Evolutionary conservation across 2,329 filamentous ascomycete species (phyloP).

Genomic region (Harringtonia aguacate): DNA sequence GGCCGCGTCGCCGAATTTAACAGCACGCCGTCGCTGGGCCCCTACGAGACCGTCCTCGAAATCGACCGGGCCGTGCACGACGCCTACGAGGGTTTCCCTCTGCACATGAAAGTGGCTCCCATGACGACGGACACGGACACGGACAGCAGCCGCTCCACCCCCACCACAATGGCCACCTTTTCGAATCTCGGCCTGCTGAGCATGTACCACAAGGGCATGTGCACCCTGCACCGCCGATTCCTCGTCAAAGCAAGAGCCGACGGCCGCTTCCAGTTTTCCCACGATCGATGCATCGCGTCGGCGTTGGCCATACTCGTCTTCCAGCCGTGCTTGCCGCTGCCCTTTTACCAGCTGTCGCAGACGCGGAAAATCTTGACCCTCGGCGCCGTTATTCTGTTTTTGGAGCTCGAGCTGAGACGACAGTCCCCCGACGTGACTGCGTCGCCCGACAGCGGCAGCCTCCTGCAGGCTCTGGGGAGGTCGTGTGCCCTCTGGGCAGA

Average conservation of each 20-base stretch:
- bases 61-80: not conserved
- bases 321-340: not conserved
- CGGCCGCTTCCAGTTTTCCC: not conserved
- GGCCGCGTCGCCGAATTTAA: not conserved
- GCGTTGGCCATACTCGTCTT: not conserved
- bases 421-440: not conserved
- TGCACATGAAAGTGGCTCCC: not conserved
- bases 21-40: not conserved
- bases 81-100: not conserved
- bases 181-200: not conserved
- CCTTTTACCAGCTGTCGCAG: not conserved
- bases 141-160: not conserved
- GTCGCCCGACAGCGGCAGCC: not conserved
- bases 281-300: not conserved
- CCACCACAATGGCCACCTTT: not conserved
- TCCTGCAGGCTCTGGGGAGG: not conserved
- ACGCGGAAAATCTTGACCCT: not conserved
- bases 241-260: not conserved
- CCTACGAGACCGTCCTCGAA: not conserved
- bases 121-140: not conserved
- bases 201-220: slow-evolving; percentile 1
- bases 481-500: not conserved
- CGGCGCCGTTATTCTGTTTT: not conserved
- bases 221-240: not conserved
- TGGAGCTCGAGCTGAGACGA: slow-evolving; percentile 1